These are phyloP conservation scores for Colletotrichum caudatum DNA, from an alignment of 2,329 filamentous ascomycete genomes.

Conservation along the genomic window DNA sequence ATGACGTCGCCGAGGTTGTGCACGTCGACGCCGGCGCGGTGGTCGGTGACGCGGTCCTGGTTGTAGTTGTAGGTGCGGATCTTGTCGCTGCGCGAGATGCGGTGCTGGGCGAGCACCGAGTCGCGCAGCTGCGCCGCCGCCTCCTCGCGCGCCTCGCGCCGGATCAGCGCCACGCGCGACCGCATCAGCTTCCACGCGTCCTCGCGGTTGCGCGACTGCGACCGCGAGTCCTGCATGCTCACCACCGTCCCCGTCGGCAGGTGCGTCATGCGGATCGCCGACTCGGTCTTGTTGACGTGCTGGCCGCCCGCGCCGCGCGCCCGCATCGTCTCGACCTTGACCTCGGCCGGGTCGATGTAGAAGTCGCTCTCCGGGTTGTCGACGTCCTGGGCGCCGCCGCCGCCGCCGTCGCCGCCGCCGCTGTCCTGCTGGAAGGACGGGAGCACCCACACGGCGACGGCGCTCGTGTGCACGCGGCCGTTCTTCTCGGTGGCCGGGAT, in stretches of 20 bases:
- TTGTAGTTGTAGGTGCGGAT: conserved; percentile 89
- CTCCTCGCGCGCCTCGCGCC: conserved; percentile 86
- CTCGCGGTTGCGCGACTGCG: conserved; percentile 89
- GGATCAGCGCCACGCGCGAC: conserved; percentile 82
- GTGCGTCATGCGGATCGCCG: conserved; percentile 92
- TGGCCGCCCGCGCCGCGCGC: conserved; percentile 93
- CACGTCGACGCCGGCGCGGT: conserved; percentile 82
- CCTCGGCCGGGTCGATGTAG: conserved; percentile 87
- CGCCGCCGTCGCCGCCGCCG: conserved; percentile 55
- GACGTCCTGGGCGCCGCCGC: conserved; percentile 66
- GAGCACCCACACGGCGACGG: conserved; percentile 91
- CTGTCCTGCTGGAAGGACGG: conserved; percentile 78
- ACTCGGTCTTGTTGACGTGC: conserved; percentile 99
- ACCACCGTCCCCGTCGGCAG: conserved; percentile 87
- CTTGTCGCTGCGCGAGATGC: conserved; percentile 92
- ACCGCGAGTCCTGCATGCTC: conserved; percentile 91
- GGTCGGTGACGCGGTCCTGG: conserved; percentile 86
- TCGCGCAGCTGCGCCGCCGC: conserved; percentile 79
- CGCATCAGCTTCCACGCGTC: conserved; percentile 88
- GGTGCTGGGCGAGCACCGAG: conserved; percentile 81
- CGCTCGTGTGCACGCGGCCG: conserved; percentile 92
- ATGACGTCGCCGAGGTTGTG: conserved; percentile 87
- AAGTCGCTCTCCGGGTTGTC: conserved; percentile 92
- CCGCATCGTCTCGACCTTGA: conserved; percentile 88
- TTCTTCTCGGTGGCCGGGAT: conserved; percentile 92